A percentile compares a stretch with the other conserved stretches of the same genome.
phyloP scores from a whole-genome alignment of 768 basidiomycete species.

The Ephemerocybe angulata region DNA sequence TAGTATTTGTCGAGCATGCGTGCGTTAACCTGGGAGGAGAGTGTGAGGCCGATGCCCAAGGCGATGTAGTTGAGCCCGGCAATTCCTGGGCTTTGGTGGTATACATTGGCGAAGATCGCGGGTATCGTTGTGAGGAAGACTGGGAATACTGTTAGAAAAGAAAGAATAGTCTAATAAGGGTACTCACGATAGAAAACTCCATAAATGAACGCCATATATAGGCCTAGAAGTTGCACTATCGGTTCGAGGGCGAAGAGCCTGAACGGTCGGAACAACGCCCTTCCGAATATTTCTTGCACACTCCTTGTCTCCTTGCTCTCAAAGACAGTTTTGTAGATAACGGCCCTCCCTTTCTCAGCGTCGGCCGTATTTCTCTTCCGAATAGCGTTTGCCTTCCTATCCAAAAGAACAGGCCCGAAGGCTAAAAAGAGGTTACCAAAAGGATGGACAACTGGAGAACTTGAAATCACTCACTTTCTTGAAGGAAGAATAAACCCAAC shows the following conservation, averaged over 20 bases:
- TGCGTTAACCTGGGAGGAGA: conserved; percentile 53
- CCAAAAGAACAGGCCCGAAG: conserved; percentile 41
- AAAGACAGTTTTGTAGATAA: conserved; percentile 47
- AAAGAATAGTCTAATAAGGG: neutral
- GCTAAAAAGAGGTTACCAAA: conserved; percentile 35
- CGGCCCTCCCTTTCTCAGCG: conserved; percentile 22
- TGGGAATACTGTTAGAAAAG: conserved; percentile 19
- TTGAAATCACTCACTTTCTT: conserved; percentile 49
- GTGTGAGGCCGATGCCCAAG: conserved; percentile 57
- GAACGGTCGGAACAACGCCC: conserved; percentile 66
- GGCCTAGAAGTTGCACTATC: conserved; percentile 62
- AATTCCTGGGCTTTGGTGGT: conserved; percentile 53
- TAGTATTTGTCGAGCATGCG: conserved; percentile 55
- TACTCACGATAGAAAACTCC: conserved; percentile 55
- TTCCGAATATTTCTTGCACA: conserved; percentile 48
- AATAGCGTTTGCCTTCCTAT: conserved; percentile 50
- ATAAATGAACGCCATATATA: conserved; percentile 70
- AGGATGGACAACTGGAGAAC: neutral
- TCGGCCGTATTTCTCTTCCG: conserved; percentile 48
- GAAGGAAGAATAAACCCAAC: conserved; percentile 51
- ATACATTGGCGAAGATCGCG: conserved; percentile 50
- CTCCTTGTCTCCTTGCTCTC: conserved; percentile 44
- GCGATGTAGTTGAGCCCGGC: conserved; percentile 69
- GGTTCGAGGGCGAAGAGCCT: conserved; percentile 54
- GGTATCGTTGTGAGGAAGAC: conserved; percentile 69